Conservation (phyloP, 208 protist genomes). For the Trypanosoma mega region DNA sequence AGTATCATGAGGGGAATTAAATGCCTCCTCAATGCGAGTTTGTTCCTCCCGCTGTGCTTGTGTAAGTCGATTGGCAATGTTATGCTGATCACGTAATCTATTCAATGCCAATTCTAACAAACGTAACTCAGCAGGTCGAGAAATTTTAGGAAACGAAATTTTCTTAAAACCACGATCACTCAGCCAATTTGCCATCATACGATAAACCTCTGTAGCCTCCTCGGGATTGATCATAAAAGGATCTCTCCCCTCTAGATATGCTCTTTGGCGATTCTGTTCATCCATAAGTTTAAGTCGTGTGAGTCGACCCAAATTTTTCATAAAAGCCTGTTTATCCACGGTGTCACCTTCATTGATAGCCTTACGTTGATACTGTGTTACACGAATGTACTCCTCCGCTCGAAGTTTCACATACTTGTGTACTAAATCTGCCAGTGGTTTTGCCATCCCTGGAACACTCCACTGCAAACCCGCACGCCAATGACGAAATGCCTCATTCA, state of each 20-base stretch:
- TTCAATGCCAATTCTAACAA: conserved; percentile 99
- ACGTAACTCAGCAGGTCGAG: conserved; percentile 99
- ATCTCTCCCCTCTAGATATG: conserved; percentile 99
- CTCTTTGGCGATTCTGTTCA: conserved; percentile 99
- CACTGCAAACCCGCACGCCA: conserved; percentile 99
- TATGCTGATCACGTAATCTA: conserved; percentile 99
- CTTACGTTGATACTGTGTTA: conserved; percentile 99
- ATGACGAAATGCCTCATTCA: conserved; percentile 99
- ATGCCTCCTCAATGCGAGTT: conserved; percentile 99
- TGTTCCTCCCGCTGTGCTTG: conserved; percentile 99
- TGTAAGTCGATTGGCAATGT: conserved; percentile 98
- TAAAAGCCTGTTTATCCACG: conserved; percentile 99
- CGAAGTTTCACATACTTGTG: conserved; percentile 99
- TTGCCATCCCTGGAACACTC: conserved; percentile 98
- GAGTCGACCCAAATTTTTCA: conserved; percentile 99
- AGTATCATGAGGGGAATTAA: conserved; percentile 99
- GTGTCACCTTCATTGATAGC: conserved; percentile 98
- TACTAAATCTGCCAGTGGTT: conserved; percentile 99
- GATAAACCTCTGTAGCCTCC: conserved; percentile 99
- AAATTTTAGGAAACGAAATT: conserved; percentile 99
- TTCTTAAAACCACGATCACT: conserved; percentile 99
- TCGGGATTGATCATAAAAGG: conserved; percentile 84
- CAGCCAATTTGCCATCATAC: conserved; percentile 99
- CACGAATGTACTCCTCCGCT: conserved; percentile 99
- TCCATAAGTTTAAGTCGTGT: conserved; percentile 99